phyloP scores from a whole-genome alignment of 2,329 filamentous ascomycete genomes.

The Stylonectria norvegica region DNA sequence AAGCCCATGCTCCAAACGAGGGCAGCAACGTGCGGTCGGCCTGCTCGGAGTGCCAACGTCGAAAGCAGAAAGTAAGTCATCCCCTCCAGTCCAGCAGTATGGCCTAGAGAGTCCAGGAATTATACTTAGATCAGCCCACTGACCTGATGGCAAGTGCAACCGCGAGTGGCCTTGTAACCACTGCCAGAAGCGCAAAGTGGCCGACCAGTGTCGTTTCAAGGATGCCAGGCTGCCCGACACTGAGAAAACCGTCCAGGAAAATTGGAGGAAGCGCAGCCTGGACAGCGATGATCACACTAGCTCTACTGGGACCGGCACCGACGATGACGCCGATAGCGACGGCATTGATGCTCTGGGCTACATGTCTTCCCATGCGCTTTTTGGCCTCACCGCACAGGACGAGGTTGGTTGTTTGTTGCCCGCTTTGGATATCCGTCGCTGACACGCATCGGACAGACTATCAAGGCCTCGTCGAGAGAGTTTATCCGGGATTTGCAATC shows the following conservation, averaged over 20 bases:
- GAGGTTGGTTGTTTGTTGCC: constrained; percentile 19
- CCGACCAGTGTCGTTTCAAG: constrained; percentile 35
- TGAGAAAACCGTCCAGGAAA: constrained; percentile 21
- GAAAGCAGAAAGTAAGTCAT: constrained; percentile 37
- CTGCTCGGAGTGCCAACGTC: constrained; percentile 42
- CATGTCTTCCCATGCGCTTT: constrained; percentile 32
- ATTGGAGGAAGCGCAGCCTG: constrained; percentile 22
- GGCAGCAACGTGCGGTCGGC: constrained; percentile 28
- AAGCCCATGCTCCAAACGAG: not conserved
- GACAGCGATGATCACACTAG: constrained; percentile 17
- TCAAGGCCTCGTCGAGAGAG: constrained; percentile 18
- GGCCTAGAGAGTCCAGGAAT: no score
- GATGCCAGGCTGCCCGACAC: constrained; percentile 18
- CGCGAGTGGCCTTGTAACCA: constrained; percentile 40
- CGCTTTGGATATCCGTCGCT: not conserved
- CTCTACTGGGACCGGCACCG: constrained; percentile 19
- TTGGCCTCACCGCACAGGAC: constrained; percentile 22
- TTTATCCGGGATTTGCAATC: constrained; percentile 19
- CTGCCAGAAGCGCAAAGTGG: constrained; percentile 39
- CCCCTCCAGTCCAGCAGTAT: not conserved
- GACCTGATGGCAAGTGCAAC: constrained; percentile 31
- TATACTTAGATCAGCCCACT: no score
- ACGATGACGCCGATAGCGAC: constrained; percentile 21
- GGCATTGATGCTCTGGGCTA: constrained; percentile 37
- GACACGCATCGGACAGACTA: constrained; percentile 5